Base-by-base conservation (phyloP, 2,329 filamentous ascomycete species). In the Orbilia blumenaviensis region DNA sequence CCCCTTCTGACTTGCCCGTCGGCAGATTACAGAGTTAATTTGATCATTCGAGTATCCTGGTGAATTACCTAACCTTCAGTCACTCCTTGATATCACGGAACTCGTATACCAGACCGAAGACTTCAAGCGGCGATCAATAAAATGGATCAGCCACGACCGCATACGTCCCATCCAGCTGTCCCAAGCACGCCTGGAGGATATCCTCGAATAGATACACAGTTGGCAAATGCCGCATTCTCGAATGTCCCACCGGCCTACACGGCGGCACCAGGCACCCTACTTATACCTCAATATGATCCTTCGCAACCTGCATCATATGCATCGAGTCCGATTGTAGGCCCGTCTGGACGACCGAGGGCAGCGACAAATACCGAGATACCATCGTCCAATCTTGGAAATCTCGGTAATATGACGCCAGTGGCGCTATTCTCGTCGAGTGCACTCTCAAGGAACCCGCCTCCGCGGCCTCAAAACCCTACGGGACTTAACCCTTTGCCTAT, bases 391-490 rank as follows among this genome's bases (percentile, higher is more conserved):
- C 60, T 76, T 21, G 72, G 72, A 4, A 76, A 76, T 60, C 46
- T 76, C 38, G 72, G 72, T 8, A 76, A 76, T 34, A 76, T 76
- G 72, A 76, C 72, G 32, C 72, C 72, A 12, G 72, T 76, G 23
- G 72, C 72, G 21, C 72, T 76, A 27, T 76, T 76, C 27, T 68
- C 72, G n/a, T 68, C 64, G 12, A 76, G 72, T 48, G 48, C 71
- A 23, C 42, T 75, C 16, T 63, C 71, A 6, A 54, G 64, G n/a
- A 76, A 76, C 25, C 60, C 72, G 32, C 50, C 71, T 64, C 58
- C 64, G 23, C 32, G 64, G n/a, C 56, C 72, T 27, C 72, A 64
- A 52, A 76, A 69, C 16, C 64, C 64, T 9, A 52, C 38, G n/a
- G 64, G 64, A 10, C 64, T 76, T 12, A 58, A 58, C 25, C 58